phyloP scores from a whole-genome alignment of 2,329 filamentous ascomycete genomes.

The Microdochium trichocladiopsis region DNA sequence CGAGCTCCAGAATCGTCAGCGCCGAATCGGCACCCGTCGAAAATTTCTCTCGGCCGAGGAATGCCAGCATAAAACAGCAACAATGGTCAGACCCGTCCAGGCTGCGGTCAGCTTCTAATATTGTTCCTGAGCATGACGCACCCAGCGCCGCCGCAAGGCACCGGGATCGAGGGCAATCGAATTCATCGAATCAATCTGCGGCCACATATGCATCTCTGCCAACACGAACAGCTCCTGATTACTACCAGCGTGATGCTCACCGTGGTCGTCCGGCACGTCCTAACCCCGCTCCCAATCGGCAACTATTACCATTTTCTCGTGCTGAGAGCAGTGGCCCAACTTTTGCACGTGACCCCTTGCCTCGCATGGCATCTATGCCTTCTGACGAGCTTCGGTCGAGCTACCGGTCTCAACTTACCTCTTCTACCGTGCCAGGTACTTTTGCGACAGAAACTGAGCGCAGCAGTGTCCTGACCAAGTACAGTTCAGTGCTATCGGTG shows the following conservation, averaged over 20 bases:
- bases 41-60: slow-evolving; percentile 55
- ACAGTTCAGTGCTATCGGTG: slow-evolving; percentile 65
- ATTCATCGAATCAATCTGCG: slow-evolving; percentile 38
- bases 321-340: slow-evolving; percentile 29
- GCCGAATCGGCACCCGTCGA: slow-evolving; percentile 32
- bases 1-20: slow-evolving; percentile 16
- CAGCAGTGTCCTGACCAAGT: slow-evolving; percentile 74
- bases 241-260: slow-evolving; percentile 16
- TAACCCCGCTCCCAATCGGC: slow-evolving; percentile 15
- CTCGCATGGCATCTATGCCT: slow-evolving; percentile 34
- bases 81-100: neutral
- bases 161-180: slow-evolving; percentile 36
- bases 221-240: slow-evolving; percentile 31
- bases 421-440: slow-evolving; percentile 51
- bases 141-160: slow-evolving; percentile 25
- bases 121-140: slow-evolving; percentile 15
- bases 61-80: slow-evolving; percentile 33
- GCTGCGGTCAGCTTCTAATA: slow-evolving; percentile 16
- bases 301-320: slow-evolving; percentile 21
- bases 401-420: slow-evolving; percentile 47
- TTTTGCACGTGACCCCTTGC: slow-evolving; percentile 27
- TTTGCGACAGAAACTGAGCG: slow-evolving; percentile 58
- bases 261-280: slow-evolving; percentile 16
- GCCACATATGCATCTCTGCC: slow-evolving; percentile 37
- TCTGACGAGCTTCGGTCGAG: slow-evolving; percentile 48